phyloP scores from a whole-genome alignment of 805 yeast species.

The Osmozyma mogii region DNA sequence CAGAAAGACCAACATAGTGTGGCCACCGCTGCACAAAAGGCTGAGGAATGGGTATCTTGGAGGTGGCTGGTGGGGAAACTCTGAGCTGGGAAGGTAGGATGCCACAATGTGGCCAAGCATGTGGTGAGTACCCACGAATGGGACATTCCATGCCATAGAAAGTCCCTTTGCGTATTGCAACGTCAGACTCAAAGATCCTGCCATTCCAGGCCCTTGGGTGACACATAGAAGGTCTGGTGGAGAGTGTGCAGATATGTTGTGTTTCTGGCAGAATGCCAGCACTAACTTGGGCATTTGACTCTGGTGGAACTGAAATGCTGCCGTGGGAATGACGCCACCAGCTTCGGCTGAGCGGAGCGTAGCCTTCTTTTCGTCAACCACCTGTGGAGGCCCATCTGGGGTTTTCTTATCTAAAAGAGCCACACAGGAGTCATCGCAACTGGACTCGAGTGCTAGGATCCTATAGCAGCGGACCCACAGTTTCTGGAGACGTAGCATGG shows the following conservation, averaged over 20 bases:
- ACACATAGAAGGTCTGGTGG: conserved; percentile 76
- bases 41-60: conserved; percentile 67
- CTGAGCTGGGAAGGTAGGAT: conserved; percentile 20
- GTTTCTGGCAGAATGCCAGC: conserved; percentile 30
- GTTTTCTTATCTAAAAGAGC: conserved; percentile 54
- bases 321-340: conserved; percentile 88
- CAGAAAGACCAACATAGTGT: conserved; percentile 77
- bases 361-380: conserved; percentile 51
- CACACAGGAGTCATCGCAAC: conserved; percentile 94
- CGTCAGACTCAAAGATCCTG: conserved; percentile 78
- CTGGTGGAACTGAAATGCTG: conserved; percentile 78
- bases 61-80: conserved; percentile 3
- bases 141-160: conserved; percentile 66
- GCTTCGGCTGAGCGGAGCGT: conserved; percentile 57
- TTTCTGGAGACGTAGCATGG: no score
- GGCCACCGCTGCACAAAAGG: conserved; percentile 87
- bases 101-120: conserved; percentile 88
- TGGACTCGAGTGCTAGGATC: conserved; percentile 82
- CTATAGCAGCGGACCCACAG: conserved; percentile 34
- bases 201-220: conserved; percentile 96
- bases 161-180: conserved; percentile 81
- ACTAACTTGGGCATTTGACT: conserved; percentile 45
- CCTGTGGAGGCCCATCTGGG: conserved; percentile 31
- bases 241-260: conserved; percentile 18
- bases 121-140: conserved; percentile 87